phyloP scores from a whole-genome alignment of 1,139 yeast genomes.

The Lodderomyces parapsilosis region DNA sequence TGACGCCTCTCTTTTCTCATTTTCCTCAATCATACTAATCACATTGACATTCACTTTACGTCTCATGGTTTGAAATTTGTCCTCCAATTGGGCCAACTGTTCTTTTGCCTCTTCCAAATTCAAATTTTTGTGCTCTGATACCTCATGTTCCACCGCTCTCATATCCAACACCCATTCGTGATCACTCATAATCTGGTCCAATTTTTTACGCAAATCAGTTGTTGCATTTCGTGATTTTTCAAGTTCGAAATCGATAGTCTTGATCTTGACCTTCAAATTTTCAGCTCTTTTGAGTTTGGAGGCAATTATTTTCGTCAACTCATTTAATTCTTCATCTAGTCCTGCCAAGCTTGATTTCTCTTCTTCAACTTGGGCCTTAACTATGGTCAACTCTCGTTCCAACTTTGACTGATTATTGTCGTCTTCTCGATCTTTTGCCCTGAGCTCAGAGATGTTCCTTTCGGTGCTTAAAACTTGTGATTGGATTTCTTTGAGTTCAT shows the following conservation, averaged over 20 bases:
- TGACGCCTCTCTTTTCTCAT: constrained; percentile 82
- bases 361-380: constrained; percentile 49
- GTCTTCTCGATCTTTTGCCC: constrained; percentile 27
- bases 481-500: constrained; percentile 51
- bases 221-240: constrained; percentile 54
- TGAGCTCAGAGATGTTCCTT: constrained; percentile 37
- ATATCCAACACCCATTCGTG: constrained; percentile 76
- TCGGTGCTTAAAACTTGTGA: constrained; percentile 40
- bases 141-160: constrained; percentile 50
- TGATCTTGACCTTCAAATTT: constrained; percentile 54
- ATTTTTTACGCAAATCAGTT: constrained; percentile 36
- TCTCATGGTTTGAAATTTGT: constrained; percentile 71
- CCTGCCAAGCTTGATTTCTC: constrained; percentile 68
- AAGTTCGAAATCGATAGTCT: constrained; percentile 62
- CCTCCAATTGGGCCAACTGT: constrained; percentile 56
- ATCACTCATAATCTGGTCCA: constrained; percentile 52
- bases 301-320: constrained; percentile 53
- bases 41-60: constrained; percentile 85
- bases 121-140: constrained; percentile 60
- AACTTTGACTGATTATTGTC: constrained; percentile 28
- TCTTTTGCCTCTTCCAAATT: constrained; percentile 62
- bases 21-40: constrained; percentile 91
- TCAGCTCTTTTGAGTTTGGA: constrained; percentile 51
- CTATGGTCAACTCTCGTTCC: constrained; percentile 29
- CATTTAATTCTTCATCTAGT: constrained; percentile 74